Conservation (phyloP, 257 asterid species). For the Capsicum chinense region DNA sequence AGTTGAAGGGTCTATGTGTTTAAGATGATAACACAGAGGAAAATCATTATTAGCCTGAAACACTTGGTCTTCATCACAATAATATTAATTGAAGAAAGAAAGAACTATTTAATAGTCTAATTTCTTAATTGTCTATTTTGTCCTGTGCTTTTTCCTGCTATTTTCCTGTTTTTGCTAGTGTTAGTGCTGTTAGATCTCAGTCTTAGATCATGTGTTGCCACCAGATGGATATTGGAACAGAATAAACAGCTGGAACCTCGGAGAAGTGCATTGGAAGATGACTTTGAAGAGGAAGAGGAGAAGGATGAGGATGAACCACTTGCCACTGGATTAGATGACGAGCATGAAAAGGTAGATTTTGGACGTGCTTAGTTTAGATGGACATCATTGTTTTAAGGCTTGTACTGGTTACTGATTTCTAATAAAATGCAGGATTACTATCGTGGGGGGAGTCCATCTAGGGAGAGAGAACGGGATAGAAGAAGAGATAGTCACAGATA, state of each 20-base stretch:
- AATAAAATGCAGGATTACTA: constrained; percentile 63
- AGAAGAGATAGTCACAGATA: constrained; percentile 82
- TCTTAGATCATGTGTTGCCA: constrained; percentile 27
- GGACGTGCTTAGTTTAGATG: not conserved
- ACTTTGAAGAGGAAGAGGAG: constrained; percentile 98
- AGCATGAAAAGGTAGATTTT: constrained; percentile 64
- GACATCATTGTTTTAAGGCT: not conserved
- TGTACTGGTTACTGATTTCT: constrained; percentile 31
- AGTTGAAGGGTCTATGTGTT: not conserved
- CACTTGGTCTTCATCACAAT: not conserved
- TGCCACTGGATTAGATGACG: constrained; percentile 61
- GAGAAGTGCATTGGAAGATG: constrained; percentile 98
- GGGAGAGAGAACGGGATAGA: constrained; percentile 89
- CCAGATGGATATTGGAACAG: constrained; percentile 81
- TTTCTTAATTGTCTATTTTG: not conserved
- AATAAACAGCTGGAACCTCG: constrained; percentile 77
- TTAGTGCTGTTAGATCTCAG: not conserved
- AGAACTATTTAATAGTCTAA: not conserved
- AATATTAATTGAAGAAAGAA: not conserved
- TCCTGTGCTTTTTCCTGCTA: not conserved
- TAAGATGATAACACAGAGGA: not conserved
- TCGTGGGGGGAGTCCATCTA: constrained; percentile 72
- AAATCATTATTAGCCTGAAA: not conserved
- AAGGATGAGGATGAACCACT: constrained; percentile 85
- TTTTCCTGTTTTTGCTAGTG: not conserved